Percentiles rank a stretch among this genome's conserved stretches.
phyloP scores from a whole-genome alignment of 2,329 filamentous ascomycete genomes.

The Trichoderma polysporum region DNA sequence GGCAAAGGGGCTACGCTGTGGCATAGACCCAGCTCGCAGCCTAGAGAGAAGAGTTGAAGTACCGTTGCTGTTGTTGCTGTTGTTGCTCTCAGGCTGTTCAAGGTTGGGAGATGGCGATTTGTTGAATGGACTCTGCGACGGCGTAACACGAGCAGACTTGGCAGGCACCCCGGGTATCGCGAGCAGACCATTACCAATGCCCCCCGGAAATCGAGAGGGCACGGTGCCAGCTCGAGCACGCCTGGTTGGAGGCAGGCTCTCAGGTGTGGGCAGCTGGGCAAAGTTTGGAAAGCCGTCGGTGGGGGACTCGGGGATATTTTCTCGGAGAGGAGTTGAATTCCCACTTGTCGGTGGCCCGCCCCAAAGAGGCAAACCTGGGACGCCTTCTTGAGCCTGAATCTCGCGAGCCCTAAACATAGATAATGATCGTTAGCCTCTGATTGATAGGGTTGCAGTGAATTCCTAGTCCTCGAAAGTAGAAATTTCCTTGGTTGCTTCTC shows the following conservation, averaged over 20 bases:
- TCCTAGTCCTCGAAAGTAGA: neutral
- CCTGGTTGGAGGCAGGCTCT: slow-evolving; percentile 66
- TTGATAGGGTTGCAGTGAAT: neutral
- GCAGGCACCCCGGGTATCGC: slow-evolving; percentile 60
- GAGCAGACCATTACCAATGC: slow-evolving; percentile 59
- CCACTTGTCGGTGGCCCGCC: slow-evolving; percentile 95
- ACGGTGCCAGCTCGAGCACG: slow-evolving; percentile 90
- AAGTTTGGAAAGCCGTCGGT: slow-evolving; percentile 95
- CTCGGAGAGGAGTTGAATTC: slow-evolving; percentile 91
- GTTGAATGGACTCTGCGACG: slow-evolving; percentile 78
- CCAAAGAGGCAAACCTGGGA: slow-evolving; percentile 72
- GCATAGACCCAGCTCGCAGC: slow-evolving; percentile 89
- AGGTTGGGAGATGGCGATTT: slow-evolving; percentile 63
- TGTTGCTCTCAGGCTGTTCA: slow-evolving; percentile 43
- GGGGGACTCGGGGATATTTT: slow-evolving; percentile 96
- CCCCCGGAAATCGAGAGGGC: slow-evolving; percentile 85
- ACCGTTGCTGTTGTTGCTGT: slow-evolving; percentile 39
- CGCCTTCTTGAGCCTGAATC: slow-evolving; percentile 93
- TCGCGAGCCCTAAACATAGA: slow-evolving; percentile 70
- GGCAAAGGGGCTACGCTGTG: slow-evolving; percentile 73
- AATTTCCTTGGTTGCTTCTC: neutral
- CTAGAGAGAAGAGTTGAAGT: slow-evolving; percentile 78
- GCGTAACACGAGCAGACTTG: slow-evolving; percentile 81
- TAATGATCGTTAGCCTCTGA: neutral
- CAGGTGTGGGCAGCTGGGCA: slow-evolving; percentile 66